Percentiles rank a stretch among this genome's conserved stretches.
Evolutionary conservation across 306 rosid species (phyloP).

Genomic region (Begonia masoniana): DNA sequence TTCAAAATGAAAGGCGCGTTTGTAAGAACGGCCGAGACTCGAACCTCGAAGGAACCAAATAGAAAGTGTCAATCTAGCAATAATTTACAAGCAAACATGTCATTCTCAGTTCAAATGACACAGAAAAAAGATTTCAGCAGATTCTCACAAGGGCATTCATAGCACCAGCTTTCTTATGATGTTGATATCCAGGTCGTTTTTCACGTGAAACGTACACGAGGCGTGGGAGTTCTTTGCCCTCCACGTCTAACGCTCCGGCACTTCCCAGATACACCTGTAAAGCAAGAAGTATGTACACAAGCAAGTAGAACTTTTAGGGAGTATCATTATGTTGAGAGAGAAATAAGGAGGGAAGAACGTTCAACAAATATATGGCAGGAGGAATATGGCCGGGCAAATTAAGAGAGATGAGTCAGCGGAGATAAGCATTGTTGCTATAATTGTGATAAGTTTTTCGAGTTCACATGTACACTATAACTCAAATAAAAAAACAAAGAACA

Average conservation of each 20-base stretch:
- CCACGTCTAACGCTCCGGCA: slow-evolving; percentile 71
- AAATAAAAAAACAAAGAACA: not conserved
- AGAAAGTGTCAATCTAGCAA: too few relatives aligned
- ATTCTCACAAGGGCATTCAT: slow-evolving; percentile 77
- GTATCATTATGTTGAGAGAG: too few relatives aligned
- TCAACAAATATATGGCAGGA: too few relatives aligned
- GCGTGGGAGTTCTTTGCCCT: slow-evolving; percentile 66
- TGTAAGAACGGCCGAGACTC: slow-evolving; percentile 90
- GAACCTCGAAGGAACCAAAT: slow-evolving; percentile 30
- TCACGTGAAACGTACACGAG: slow-evolving; percentile 88
- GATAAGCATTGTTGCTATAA: too few relatives aligned
- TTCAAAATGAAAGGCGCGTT: slow-evolving; percentile 93
- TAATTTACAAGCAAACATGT: too few relatives aligned
- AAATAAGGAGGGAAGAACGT: too few relatives aligned
- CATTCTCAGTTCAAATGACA: too few relatives aligned
- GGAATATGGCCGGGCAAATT: too few relatives aligned
- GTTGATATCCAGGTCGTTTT: slow-evolving; percentile 69
- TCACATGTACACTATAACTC: not conserved
- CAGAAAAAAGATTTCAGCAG: not conserved
- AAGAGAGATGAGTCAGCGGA: too few relatives aligned
- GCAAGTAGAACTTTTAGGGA: too few relatives aligned
- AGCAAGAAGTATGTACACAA: not conserved
- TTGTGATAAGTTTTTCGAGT: too few relatives aligned
- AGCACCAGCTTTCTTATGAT: slow-evolving; percentile 91
- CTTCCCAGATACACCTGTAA: slow-evolving; percentile 74